A percentile compares a stretch with the other conserved stretches of the same genome.
These are phyloP conservation scores for Henckelia pumila DNA, from an alignment of 257 asterid genomes.

Conservation along the genomic window DNA sequence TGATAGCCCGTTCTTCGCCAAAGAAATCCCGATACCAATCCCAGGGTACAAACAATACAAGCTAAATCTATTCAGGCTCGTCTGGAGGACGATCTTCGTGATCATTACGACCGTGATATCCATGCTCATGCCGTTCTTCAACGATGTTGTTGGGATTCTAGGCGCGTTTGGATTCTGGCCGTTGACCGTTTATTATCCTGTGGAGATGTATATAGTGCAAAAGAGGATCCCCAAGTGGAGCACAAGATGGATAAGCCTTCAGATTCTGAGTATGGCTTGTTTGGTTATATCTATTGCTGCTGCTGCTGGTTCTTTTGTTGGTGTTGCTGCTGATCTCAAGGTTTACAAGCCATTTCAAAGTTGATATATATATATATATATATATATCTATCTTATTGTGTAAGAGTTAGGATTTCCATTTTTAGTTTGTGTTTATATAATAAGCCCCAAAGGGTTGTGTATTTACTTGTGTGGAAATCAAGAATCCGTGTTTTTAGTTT, in stretches of 20 bases:
- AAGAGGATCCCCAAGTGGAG: constrained; percentile 17
- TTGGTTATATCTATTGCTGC: constrained; percentile 6
- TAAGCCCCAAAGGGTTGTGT: neutral
- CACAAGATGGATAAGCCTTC: constrained; percentile 16
- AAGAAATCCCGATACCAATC: constrained; percentile 1
- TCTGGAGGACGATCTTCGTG: constrained; percentile 17
- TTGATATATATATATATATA: neutral
- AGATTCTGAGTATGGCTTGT: constrained; percentile 10
- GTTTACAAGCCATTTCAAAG: constrained; percentile 7
- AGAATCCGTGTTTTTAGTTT: constrained; percentile 4
- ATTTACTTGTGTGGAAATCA: constrained; percentile 18
- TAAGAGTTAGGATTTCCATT: neutral
- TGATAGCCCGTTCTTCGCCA: neutral
- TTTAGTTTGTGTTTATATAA: constrained; percentile 12
- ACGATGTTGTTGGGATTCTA: constrained; percentile 11
- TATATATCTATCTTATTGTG: no score
- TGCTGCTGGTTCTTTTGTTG: constrained; percentile 10
- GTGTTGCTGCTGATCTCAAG: constrained; percentile 16
- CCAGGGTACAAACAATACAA: constrained; percentile 1
- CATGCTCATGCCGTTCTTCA: constrained; percentile 14
- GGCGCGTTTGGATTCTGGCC: constrained; percentile 18
- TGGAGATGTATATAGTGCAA: constrained; percentile 14
- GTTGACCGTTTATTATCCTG: constrained; percentile 7
- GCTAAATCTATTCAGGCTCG: constrained; percentile 8
- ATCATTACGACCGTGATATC: constrained; percentile 6